These are phyloP conservation scores for Middelhovenomyces tepae DNA, from an alignment of 805 yeast species.

Conservation along the genomic window DNA sequence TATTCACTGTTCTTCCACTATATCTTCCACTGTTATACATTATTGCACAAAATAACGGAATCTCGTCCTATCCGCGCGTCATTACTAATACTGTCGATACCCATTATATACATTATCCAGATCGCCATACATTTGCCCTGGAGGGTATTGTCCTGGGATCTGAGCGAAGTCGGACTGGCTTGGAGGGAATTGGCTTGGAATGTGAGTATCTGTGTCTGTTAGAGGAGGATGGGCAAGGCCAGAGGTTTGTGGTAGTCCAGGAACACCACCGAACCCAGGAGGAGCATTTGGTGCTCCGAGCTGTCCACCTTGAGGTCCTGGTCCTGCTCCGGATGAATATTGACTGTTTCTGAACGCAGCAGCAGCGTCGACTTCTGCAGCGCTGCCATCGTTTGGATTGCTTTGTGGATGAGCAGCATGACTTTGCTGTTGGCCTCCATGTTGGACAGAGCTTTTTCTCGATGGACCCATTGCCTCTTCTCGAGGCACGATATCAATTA, in stretches of 20 bases:
- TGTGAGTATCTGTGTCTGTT: conserved; percentile 3
- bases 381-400: no score
- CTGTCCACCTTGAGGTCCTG: conserved; percentile 8
- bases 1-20: no score
- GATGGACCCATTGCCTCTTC: conserved; percentile 50
- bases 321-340: no score
- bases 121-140: conserved; percentile 14
- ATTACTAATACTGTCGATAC: conserved; percentile 17
- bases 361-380: no score
- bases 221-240: conserved; percentile 19
- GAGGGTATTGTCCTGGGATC: conserved; percentile 10
- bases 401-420: conserved; percentile 14
- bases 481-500: conserved; percentile 92
- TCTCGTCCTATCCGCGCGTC: no score
- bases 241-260: conserved; percentile 13
- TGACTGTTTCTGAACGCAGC: no score
- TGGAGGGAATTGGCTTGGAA: conserved; percentile 10
- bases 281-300: conserved; percentile 7
- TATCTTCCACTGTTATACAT: no score
- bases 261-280: conserved; percentile 4
- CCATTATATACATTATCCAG: conserved; percentile 12
- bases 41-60: no score
- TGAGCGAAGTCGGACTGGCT: conserved; percentile 14
- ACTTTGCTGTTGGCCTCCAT: conserved; percentile 15
- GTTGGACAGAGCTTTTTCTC: conserved; percentile 4